phyloP scores from a whole-genome alignment of 2,329 filamentous ascomycete species.

The Penicillium sp. region DNA sequence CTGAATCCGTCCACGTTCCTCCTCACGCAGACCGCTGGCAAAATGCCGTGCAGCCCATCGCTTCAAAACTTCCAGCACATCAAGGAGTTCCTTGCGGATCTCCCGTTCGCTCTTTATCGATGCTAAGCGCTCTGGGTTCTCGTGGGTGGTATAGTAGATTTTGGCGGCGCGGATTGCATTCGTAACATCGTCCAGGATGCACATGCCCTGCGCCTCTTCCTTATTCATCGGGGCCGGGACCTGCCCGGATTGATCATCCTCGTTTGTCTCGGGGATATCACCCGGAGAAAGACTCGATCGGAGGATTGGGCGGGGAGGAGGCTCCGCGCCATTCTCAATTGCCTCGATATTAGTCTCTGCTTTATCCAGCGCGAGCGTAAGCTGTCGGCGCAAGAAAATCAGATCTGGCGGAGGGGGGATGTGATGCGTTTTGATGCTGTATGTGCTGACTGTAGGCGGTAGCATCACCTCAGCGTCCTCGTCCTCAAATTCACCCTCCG shows the following conservation, averaged over 20 bases:
- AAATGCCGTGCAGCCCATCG: constrained; percentile 88
- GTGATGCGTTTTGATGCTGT: constrained; percentile 78
- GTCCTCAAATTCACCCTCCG: constrained; percentile 48
- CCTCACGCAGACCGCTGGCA: constrained; percentile 71
- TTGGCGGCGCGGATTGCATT: constrained; percentile 94
- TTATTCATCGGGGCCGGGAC: constrained; percentile 57
- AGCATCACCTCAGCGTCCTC: constrained; percentile 72
- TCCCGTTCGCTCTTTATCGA: constrained; percentile 83
- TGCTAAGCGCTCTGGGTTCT: constrained; percentile 79
- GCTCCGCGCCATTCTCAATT: constrained; percentile 31
- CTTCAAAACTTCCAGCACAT: constrained; percentile 86
- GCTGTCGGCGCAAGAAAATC: constrained; percentile 68
- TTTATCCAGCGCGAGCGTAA: constrained; percentile 66
- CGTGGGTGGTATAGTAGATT: constrained; percentile 92
- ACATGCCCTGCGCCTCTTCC: constrained; percentile 86
- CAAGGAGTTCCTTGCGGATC: constrained; percentile 78
- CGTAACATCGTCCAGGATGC: constrained; percentile 87
- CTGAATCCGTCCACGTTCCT: constrained; percentile 73
- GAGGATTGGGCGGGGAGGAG: constrained; percentile 30
- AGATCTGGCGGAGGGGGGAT: constrained; percentile 82
- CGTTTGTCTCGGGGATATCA: constrained; percentile 36
- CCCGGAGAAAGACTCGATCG: constrained; percentile 34
- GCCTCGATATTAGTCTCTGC: constrained; percentile 65
- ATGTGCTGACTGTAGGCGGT: constrained; percentile 95
- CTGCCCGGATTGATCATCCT: constrained; percentile 37